Percentiles rank a stretch among this genome's conserved stretches.
Conservation (phyloP, 2,329 filamentous ascomycete species). For the Curvularia verruculosa region DNA sequence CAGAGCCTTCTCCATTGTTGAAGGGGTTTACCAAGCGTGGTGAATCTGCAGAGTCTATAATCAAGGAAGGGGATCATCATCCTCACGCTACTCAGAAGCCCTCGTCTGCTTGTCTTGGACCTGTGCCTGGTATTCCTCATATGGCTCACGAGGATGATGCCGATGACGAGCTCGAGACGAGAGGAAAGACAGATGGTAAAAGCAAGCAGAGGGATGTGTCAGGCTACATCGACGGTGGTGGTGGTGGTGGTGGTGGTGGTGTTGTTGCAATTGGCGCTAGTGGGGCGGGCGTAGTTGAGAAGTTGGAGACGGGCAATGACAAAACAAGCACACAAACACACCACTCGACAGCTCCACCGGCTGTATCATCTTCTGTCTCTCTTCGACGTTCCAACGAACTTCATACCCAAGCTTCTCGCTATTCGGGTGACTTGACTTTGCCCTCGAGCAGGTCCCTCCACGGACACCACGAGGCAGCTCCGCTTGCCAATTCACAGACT, state of each 20-base stretch:
- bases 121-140: constrained; percentile 40
- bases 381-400: constrained; percentile 34
- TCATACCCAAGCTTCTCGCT: constrained; percentile 23
- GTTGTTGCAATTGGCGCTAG: constrained; percentile 11
- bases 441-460: constrained; percentile 32
- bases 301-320: constrained; percentile 11
- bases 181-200: constrained; percentile 27
- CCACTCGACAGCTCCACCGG: constrained; percentile 24
- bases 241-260: too few relatives aligned
- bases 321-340: constrained; percentile 19
- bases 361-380: constrained; percentile 30
- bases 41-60: constrained; percentile 42
- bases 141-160: constrained; percentile 44
- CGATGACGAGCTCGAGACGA: constrained; percentile 40
- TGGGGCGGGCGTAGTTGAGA: constrained; percentile 20
- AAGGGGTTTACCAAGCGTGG: constrained; percentile 48
- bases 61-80: constrained; percentile 44
- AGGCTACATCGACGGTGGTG: constrained; percentile 14
- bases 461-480: constrained; percentile 24
- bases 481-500: constrained; percentile 32
- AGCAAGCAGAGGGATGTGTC: constrained; percentile 14
- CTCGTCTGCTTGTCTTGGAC: constrained; percentile 44
- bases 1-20: constrained; percentile 54
- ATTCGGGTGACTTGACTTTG: constrained; percentile 28
- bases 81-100: constrained; percentile 40